phyloP scores from a whole-genome alignment of 805 yeast genomes.

The Starmerella ratchasimensis region DNA sequence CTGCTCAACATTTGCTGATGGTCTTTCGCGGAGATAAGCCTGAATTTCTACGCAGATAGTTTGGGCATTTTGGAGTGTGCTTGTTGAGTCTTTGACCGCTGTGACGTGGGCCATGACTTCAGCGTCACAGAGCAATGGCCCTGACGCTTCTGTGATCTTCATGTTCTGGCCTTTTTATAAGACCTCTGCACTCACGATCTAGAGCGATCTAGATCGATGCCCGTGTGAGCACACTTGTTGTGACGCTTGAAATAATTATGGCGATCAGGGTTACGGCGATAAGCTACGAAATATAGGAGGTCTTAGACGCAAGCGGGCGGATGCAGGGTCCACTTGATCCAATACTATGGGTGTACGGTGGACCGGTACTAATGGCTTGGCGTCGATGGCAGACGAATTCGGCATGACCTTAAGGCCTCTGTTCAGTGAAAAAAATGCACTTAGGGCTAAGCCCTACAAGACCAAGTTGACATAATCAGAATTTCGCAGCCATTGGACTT shows the following conservation, averaged over 20 bases:
- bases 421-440: too few species aligned
- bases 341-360: too few species aligned
- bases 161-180: too few species aligned
- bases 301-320: too few species aligned
- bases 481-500: background rate
- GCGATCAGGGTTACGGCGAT: too few species aligned
- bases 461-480: background rate
- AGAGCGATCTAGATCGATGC: background rate
- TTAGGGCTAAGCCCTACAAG: conserved; percentile 3
- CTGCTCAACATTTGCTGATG: conserved; percentile 27
- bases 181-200: too few species aligned
- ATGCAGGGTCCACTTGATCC: too few species aligned
- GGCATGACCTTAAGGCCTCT: too few species aligned
- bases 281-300: too few species aligned
- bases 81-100: conserved; percentile 30
- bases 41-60: conserved; percentile 28
- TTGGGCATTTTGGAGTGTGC: conserved; percentile 22
- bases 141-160: conserved; percentile 39
- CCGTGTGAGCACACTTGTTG: background rate
- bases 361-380: too few species aligned
- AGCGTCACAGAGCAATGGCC: conserved; percentile 46
- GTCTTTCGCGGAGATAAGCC: conserved; percentile 29
- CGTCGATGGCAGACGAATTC: too few species aligned
- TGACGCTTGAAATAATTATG: too few species aligned
- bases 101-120: conserved; percentile 48